Percentiles rank a stretch among this genome's conserved stretches.
Conservation (phyloP, 2,329 filamentous ascomycete genomes). For the Penicillium fuscoglaucum region DNA sequence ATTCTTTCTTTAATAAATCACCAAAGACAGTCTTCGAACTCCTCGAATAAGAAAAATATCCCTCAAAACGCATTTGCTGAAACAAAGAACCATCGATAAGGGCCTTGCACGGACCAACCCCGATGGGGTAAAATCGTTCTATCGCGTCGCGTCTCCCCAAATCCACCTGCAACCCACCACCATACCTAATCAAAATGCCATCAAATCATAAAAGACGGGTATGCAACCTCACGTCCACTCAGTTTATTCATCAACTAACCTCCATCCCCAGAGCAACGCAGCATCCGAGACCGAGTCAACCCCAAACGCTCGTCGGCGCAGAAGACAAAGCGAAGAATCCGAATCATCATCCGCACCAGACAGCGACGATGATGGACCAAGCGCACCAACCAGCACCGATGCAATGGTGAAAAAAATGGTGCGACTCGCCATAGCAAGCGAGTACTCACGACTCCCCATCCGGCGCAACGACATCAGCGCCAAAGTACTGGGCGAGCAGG, state of each 20-base stretch:
- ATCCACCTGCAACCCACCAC: background rate
- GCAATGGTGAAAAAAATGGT: slow-evolving; percentile 62
- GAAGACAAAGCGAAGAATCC: slow-evolving; percentile 15
- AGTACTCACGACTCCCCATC: slow-evolving; percentile 60
- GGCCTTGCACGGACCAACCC: slow-evolving; percentile 22
- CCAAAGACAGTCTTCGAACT: background rate
- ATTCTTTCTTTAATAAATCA: background rate
- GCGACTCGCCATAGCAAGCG: slow-evolving; percentile 60
- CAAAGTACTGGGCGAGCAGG: slow-evolving; percentile 69
- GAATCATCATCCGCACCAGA: slow-evolving; percentile 11
- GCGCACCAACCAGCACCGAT: slow-evolving; percentile 33
- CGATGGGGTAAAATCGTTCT: slow-evolving; percentile 20
- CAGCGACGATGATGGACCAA: slow-evolving; percentile 19
- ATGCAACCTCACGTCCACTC: background rate
- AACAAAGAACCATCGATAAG: slow-evolving; percentile 18
- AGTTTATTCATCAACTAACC: background rate
- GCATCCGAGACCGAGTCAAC: slow-evolving; percentile 5
- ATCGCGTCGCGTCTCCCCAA: slow-evolving; percentile 25
- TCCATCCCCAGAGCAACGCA: background rate
- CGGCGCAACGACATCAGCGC: slow-evolving; percentile 58
- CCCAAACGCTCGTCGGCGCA: slow-evolving; percentile 9
- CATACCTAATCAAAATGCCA: slow-evolving; percentile 24
- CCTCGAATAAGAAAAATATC: background rate
- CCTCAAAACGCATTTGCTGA: background rate
- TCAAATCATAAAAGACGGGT: slow-evolving; percentile 33